Base-by-base conservation (phyloP, 768 basidiomycete genomes). In the Boletus barrowsii region DNA sequence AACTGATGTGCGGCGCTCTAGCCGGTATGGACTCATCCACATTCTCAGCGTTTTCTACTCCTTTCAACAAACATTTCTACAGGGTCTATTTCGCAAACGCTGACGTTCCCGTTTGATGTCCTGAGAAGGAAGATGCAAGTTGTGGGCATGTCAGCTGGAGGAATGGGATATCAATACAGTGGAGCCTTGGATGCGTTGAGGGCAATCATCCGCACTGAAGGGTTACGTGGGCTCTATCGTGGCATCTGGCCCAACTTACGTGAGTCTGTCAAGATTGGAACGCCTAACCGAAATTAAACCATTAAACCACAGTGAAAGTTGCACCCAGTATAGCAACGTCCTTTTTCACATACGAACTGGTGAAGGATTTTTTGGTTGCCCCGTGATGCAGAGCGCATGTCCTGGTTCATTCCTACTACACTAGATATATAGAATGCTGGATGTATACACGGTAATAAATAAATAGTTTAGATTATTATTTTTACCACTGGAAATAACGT, bases 71-170 rank as follows among this genome's bases (percentile, higher is more conserved):
- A 47, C 49, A 24, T 24, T 18, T 22, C 51, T 24, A 29, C 72
- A 82, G 92, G 92, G n/a, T 84, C 87, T 24, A 87, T 96, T 59
- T 94, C 93, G 13, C 93, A 98, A 70, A 92, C 93, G 47, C 72
- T 98, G 62, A 98, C 95, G 5, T 98, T 96, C 69, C 96, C 96
- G 10, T 91, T 97, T 64, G 96, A 99, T 68, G 91, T 98, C 6
- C 72, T 98, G 54, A 80, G 96, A 44, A 81, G 96, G 56, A 96
- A 98, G 78, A 93, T 98, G 88, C 96, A 98, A 70, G 90, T 96
- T 55, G 80, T 84, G 6, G 92, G 92, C 13, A 87, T 94, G 84
- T 72, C 80, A 61, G 76, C 73, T 13, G 80, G 79, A 17, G 75
- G 78, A 13, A 66, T 83, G 56, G 78, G 79, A 43, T 74, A 83